Evolutionary conservation across 306 rosid genomes (phyloP), one percentile per base, ranked within the genome.

Genomic region (Medicago lupulina): DNA sequence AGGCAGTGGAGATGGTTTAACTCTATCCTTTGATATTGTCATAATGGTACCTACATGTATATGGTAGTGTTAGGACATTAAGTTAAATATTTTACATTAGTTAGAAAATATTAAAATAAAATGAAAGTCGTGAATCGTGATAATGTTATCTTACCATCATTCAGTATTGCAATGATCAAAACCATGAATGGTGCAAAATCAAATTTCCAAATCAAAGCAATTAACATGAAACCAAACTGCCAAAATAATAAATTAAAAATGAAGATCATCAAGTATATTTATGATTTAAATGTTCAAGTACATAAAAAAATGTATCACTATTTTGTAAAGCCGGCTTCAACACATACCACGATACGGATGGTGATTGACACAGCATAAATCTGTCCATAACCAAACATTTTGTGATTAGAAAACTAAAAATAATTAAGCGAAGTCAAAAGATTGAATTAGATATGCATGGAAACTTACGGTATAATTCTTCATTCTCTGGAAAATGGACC

Each of bases 111-210:
- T 18, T 9, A 1, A 54, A 23, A 47, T 43, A 63, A 60, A 60
- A 44, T 51, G 36, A 69, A 62, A 55, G 21, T 51, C 2, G 16
- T 51, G 47, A 6, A n/a, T 51, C 7, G 16, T 51, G 47, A 6
- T 67, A 34, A 85, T 59, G 12, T 15, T 62, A n/a, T 51, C 88
- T 82, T 74, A 94, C 97, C 97, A 39, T 94, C 96, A 78, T 94
- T 94, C 39, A 95, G 89, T 76, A 95, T 84, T 61, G 97, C 98
- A 6, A 95, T 95, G 50, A 95, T 92, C 83, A 95, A 82, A 74
- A 95, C 96, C 98, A 95, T 92, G 91, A 95, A 95, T 14, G 98
- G 98, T 49, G 98, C 88, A 77, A 95, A 95, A 76, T 95, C 98
- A 77, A 88, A 95, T 81, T 59, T 87, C 98, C 98, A 95, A 73